Percentiles rank a stretch among this genome's conserved stretches.
Evolutionary conservation across 352 stramenopile species (phyloP).

Genomic region (Phytophthora capsici): DNA sequence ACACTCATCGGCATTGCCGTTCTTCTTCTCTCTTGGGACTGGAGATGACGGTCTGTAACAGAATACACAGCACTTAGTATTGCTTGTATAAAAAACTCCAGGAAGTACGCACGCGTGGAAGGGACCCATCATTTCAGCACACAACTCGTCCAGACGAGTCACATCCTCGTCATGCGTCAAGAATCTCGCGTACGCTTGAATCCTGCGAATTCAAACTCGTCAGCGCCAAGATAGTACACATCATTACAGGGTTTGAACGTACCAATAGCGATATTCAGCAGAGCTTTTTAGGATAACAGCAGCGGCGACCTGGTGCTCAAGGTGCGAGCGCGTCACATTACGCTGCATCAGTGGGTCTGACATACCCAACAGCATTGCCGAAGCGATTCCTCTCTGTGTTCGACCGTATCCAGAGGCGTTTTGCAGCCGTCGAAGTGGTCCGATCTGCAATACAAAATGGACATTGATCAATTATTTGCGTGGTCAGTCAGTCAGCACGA

Average conservation of each 20-base stretch:
- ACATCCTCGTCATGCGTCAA: conserved; percentile 85
- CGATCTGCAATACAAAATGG: conserved; percentile 48
- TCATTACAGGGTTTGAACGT: conserved; percentile 4
- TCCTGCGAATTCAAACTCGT: conserved; percentile 44
- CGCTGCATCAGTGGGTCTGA: conserved; percentile 77
- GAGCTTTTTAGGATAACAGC: conserved; percentile 70
- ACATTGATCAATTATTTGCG: not conserved
- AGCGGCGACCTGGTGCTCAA: conserved; percentile 83
- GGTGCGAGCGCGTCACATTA: conserved; percentile 81
- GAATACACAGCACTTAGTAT: conserved; percentile 6
- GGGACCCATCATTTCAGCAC: conserved; percentile 78
- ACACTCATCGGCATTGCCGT: conserved; percentile 3
- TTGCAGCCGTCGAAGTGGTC: conserved; percentile 77
- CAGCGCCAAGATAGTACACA: not conserved
- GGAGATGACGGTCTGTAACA: conserved; percentile 21
- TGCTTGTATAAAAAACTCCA: not conserved
- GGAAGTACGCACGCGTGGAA: conserved; percentile 57
- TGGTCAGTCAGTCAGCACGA: not conserved
- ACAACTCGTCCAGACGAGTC: conserved; percentile 74
- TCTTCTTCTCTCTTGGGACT: conserved; percentile 2
- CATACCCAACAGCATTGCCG: conserved; percentile 75
- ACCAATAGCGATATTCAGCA: conserved; percentile 88
- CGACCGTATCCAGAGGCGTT: conserved; percentile 82
- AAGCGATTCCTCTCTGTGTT: conserved; percentile 66
- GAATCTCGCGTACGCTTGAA: conserved; percentile 84